These are phyloP conservation scores for California macrophylla DNA, from an alignment of 441 rosid genomes.

Conservation along the genomic window DNA sequence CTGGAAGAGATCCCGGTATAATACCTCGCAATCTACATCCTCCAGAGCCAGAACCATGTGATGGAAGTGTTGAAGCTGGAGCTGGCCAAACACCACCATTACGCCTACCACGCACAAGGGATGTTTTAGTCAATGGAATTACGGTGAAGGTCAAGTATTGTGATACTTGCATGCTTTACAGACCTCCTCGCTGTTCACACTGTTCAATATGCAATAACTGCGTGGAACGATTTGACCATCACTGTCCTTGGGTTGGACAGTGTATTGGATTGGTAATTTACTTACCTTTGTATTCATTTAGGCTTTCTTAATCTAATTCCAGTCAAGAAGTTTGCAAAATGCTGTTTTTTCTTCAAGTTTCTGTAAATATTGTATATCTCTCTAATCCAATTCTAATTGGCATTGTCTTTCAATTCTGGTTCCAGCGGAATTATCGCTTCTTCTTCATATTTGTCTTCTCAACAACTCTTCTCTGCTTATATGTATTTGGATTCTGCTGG, in stretches of 20 bases:
- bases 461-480: constrained; percentile 74
- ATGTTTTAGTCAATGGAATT: constrained; percentile 68
- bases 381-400: too few species aligned
- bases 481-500: constrained; percentile 87
- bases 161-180: constrained; percentile 86
- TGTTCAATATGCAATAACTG: constrained; percentile 93
- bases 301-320: background rate
- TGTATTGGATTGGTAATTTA: constrained; percentile 82
- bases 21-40: constrained; percentile 74
- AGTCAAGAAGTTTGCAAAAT: background rate
- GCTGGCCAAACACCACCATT: constrained; percentile 56
- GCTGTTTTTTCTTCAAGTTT: background rate
- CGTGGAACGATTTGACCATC: constrained; percentile 82
- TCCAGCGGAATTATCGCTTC: constrained; percentile 95
- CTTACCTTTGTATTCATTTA: background rate
- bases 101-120: constrained; percentile 68
- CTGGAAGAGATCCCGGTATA: constrained; percentile 97
- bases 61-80: constrained; percentile 39
- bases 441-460: constrained; percentile 82
- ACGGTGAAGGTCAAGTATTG: constrained; percentile 75
- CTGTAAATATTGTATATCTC: too few species aligned
- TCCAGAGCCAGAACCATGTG: constrained; percentile 70
- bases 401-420: constrained; percentile 14
- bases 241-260: constrained; percentile 99
- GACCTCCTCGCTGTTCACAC: constrained; percentile 92